These are phyloP conservation scores for Kodamaea kaohsiungensis DNA, from an alignment of 805 yeast genomes.

Conservation along the genomic window DNA sequence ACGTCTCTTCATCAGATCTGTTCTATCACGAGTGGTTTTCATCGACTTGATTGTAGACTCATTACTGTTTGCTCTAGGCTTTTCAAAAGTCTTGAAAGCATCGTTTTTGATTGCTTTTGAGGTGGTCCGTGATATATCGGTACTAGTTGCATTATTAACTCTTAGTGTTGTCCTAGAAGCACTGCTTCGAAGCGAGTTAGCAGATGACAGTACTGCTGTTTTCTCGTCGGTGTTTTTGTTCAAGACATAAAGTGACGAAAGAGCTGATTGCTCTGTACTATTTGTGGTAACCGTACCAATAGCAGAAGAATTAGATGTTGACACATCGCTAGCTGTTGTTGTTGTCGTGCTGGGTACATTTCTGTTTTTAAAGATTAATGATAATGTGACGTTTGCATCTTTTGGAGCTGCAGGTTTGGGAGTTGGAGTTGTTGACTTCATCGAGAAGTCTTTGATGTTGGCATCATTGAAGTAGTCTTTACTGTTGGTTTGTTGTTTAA, in stretches of 20 bases:
- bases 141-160: neutral
- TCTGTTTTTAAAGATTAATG: constrained; percentile 1
- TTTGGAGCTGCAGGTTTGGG: constrained; percentile 17
- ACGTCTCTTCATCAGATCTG: neutral
- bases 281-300: constrained; percentile 38
- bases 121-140: neutral
- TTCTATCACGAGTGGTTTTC: neutral
- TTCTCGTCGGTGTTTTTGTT: constrained; percentile 30
- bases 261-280: constrained; percentile 33
- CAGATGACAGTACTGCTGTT: neutral
- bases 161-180: constrained; percentile 2
- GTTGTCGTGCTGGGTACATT: neutral
- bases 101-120: neutral
- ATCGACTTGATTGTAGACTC: constrained; percentile 2
- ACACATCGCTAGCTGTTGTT: constrained; percentile 24
- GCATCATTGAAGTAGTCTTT: constrained; percentile 11
- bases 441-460: constrained; percentile 8
- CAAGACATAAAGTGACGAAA: constrained; percentile 38
- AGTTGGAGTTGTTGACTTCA: constrained; percentile 6
- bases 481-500: constrained; percentile 11
- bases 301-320: constrained; percentile 36
- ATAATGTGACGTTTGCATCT: constrained; percentile 14
- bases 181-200: constrained; percentile 10
- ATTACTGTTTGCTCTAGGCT: neutral
- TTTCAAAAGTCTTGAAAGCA: neutral